Evolutionary conservation across 1,284 basidiomycete genomes (phyloP), one percentile per base, ranked within the genome.

Genomic region (Cryptococcus sp.): DNA sequence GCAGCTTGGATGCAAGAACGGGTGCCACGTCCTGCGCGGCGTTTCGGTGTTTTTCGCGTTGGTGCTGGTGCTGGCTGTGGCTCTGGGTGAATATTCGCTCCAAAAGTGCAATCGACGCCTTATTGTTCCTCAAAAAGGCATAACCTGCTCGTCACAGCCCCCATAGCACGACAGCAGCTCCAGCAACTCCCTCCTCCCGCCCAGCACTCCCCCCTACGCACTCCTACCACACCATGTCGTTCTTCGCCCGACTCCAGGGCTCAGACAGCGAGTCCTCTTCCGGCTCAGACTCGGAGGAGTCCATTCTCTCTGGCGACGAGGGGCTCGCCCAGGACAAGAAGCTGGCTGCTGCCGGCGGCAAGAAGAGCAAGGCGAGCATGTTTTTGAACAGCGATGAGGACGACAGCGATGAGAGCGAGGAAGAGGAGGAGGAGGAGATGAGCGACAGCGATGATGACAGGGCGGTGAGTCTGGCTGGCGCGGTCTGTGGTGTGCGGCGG

Each of bases 271-370:
- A 72, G 52, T 71, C 69, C 39, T 57, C 54, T 16, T 69, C 68
- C 18, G 71, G 70, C 37, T 71, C 71, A 23, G 76, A 76, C 39
- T 71, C 70, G 28, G 71, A 76, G 45, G 73, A 76, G 65, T 75
- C 73, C 58, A 69, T 75, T 62, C 61, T 69, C 45, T 74, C 73
- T 47, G 71, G 69, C 39, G 65, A 66, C 40, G 71, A 75, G 55
- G 71, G 68, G 35, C 56, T 70, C 47, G 57, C 60, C 43, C 66
- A 69, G 55, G 65, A 69, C 48, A 40, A 53, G 28, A 64, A 67
- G 45, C 48, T 67, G 39, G 58, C 62, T 16, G 56, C 54, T 23
- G 50, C 42, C 35, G 50, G 56, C 35, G 57, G 57, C 43, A 21
- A 55, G 49, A 63, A 61, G 58, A 49, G 51, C 18, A 63, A 64